Conservation (phyloP, 495 filamentous ascomycete genomes). For the Lasiosphaeriaceae sp. region DNA sequence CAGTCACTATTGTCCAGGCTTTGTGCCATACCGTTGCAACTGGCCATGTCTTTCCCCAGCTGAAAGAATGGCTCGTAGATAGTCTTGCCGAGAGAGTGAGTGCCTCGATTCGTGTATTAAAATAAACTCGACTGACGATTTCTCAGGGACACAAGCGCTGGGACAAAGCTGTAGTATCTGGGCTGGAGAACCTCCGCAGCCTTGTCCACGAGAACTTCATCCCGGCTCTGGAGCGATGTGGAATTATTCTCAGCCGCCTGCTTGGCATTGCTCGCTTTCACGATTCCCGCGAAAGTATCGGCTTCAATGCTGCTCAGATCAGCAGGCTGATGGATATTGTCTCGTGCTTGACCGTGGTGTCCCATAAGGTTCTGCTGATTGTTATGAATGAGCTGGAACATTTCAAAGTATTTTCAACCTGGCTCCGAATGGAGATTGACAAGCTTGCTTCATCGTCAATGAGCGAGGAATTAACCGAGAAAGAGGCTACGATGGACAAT, state of each 20-base stretch:
- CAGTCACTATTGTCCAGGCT: conserved; percentile 61
- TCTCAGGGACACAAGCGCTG: conserved; percentile 85
- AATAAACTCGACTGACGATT: neutral
- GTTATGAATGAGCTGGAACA: conserved; percentile 74
- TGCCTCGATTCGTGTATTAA: neutral
- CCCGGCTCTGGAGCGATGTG: conserved; percentile 78
- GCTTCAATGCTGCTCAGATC: conserved; percentile 53
- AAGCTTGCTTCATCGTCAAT: conserved; percentile 41
- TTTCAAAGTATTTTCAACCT: conserved; percentile 75
- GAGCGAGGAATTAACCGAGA: conserved; percentile 50
- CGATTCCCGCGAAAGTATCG: conserved; percentile 61
- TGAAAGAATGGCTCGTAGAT: conserved; percentile 88
- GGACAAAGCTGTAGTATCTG: conserved; percentile 78
- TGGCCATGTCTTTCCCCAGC: conserved; percentile 68
- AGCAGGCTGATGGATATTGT: conserved; percentile 62
- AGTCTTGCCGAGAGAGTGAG: conserved; percentile 77
- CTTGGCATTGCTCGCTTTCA: conserved; percentile 83
- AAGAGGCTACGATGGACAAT: conserved; percentile 52
- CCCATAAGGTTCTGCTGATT: conserved; percentile 65
- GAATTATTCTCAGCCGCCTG: conserved; percentile 76
- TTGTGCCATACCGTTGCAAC: conserved; percentile 84
- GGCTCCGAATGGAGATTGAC: conserved; percentile 85
- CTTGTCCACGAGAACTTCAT: conserved; percentile 83
- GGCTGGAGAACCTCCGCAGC: conserved; percentile 71
- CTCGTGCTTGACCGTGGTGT: conserved; percentile 68